Evolutionary conservation across 768 basidiomycete species (phyloP).

Genomic region (Lanmaoa rubissima): DNA sequence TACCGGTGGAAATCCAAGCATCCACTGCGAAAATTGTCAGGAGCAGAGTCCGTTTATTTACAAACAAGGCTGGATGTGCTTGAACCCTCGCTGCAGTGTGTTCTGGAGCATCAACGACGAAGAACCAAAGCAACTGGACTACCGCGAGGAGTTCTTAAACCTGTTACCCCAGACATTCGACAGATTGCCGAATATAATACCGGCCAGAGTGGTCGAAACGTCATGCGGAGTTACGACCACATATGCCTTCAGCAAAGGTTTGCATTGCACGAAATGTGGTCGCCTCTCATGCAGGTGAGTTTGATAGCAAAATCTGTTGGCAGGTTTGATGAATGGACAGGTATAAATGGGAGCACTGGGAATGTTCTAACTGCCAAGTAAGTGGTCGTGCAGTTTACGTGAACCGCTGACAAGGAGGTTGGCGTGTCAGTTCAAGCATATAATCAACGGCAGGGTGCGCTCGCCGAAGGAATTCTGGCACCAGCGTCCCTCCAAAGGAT

Average conservation of each 20-base stretch:
- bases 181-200: slow-evolving; percentile 40
- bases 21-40: slow-evolving; percentile 44
- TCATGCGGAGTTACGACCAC: slow-evolving; percentile 45
- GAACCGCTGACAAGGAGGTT: neutral
- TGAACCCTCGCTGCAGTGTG: slow-evolving; percentile 51
- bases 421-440: slow-evolving; percentile 13
- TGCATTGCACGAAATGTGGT: slow-evolving; percentile 68
- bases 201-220: slow-evolving; percentile 31
- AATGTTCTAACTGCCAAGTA: slow-evolving; percentile 64
- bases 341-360: slow-evolving; percentile 72
- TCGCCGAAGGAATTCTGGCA: slow-evolving; percentile 39
- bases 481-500: slow-evolving; percentile 24
- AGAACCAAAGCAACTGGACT: slow-evolving; percentile 41
- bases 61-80: slow-evolving; percentile 56
- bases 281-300: slow-evolving; percentile 70
- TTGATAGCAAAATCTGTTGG: neutral
- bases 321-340: slow-evolving; percentile 35
- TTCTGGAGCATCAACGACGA: slow-evolving; percentile 49
- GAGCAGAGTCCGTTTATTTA: slow-evolving; percentile 53
- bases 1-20: neutral
- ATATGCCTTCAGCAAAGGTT: slow-evolving; percentile 60
- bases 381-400: slow-evolving; percentile 1
- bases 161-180: slow-evolving; percentile 31
- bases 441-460: slow-evolving; percentile 23
- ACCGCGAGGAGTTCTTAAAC: slow-evolving; percentile 47